Base-by-base conservation (phyloP, 257 asterid species). In the Solanum bulbocastanum region DNA sequence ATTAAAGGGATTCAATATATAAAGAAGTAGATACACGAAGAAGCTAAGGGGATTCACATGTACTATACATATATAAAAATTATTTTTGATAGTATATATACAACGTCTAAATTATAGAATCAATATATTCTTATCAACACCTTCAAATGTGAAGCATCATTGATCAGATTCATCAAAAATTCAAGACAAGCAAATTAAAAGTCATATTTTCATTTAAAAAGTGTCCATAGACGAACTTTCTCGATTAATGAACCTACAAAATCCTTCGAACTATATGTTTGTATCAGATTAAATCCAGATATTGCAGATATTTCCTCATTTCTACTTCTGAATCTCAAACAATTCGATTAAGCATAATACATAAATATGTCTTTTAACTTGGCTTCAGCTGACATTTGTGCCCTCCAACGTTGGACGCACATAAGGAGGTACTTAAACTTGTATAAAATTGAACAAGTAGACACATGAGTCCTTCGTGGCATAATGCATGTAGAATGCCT, bases 91-190 rank as follows among this genome's bases (percentile, higher is more conserved):
- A 13, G 6, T 25, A 65, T 4, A 46, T 46, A 1, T 46, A 46
- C 18, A 46, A 65, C 2, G 56, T 75, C 33, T 75, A 75, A 36
- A 37, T 37, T 23, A 49, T 39, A 23, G 14, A 75, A 23, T 89
- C 76, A 74, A 6, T 60, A 39, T 90, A 94, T 85, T 91, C 96
- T 49, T 13, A 44, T 44, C 52, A 44, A 44, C 58, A 49, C 22
- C 58, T 49, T 49, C 58, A 49, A 90, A 91, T 94, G 97, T 96
- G 93, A 84, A 87, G 87, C 87, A 69, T 58, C 12, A 20, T 58
- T 58, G 44, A 75, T 36, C 10, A 22, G 20, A 74, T 76, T 23
- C 20, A 74, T 74, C 56, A 32, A 16, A 20, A 33, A 46, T 4
- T 46, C 56, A 40, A 13, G 12, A 37, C 56, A 74, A 74, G 36